A percentile compares a stretch with the other conserved stretches of the same genome.
Conservation (phyloP, 2,329 filamentous ascomycete species). For the Lecanicillium sp. region DNA sequence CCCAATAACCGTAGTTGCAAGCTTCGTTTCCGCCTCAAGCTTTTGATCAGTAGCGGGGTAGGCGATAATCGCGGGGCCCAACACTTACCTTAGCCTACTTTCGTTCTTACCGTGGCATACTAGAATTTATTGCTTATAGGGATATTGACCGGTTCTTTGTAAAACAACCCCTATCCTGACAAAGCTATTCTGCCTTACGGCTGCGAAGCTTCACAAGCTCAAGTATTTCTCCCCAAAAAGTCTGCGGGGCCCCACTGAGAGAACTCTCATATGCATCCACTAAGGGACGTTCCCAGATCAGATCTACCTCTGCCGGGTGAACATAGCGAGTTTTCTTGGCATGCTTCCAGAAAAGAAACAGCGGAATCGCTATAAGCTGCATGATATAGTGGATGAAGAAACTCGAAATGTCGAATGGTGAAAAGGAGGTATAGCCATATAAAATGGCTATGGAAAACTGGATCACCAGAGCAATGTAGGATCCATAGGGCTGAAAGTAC, state of each 20-base stretch:
- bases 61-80: too few species aligned
- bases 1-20: too few species aligned
- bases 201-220: slow-evolving; percentile 29
- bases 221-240: slow-evolving; percentile 49
- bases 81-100: too few species aligned
- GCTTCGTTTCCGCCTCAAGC: too few species aligned
- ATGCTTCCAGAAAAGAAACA: slow-evolving; percentile 56
- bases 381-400: slow-evolving; percentile 50
- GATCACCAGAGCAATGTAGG: slow-evolving; percentile 34
- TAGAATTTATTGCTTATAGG: too few species aligned
- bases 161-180: too few species aligned
- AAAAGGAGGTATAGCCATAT: slow-evolving; percentile 47
- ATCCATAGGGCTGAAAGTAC: slow-evolving; percentile 50
- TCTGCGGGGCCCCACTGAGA: slow-evolving; percentile 38
- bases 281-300: slow-evolving; percentile 51
- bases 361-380: slow-evolving; percentile 42
- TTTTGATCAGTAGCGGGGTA: too few species aligned
- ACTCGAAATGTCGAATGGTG: slow-evolving; percentile 36
- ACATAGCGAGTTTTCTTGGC: slow-evolving; percentile 50
- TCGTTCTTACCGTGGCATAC: too few species aligned
- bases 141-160: too few species aligned
- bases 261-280: slow-evolving; percentile 50
- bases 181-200: too few species aligned
- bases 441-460: slow-evolving; percentile 37
- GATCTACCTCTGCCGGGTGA: slow-evolving; percentile 44